phyloP scores from a whole-genome alignment of 352 stramenopile genomes.

The Aphanomyces cochlioides region DNA sequence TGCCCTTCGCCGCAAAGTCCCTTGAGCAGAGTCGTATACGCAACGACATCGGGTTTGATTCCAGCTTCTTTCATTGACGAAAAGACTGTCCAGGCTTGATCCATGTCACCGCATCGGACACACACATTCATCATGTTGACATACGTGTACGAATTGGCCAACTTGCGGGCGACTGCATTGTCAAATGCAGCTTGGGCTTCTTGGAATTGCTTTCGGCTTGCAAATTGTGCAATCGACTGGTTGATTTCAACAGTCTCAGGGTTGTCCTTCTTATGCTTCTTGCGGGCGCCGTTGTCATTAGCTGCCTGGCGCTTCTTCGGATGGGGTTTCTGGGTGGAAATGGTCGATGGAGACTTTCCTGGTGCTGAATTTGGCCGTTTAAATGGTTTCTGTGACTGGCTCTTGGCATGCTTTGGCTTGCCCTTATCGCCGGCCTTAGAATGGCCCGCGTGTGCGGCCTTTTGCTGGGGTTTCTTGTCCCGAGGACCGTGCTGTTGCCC shows the following conservation, averaged over 20 bases:
- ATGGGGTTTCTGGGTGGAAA: too few relatives aligned
- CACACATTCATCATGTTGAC: constrained; percentile 34
- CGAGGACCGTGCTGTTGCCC: too few relatives aligned
- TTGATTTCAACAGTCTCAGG: constrained; percentile 32
- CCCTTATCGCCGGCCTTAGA: too few relatives aligned
- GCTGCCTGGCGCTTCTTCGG: too few relatives aligned
- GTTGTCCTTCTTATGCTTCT: constrained; percentile 31
- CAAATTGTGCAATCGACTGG: constrained; percentile 29
- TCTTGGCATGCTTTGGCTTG: too few relatives aligned
- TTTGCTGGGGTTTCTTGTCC: too few relatives aligned
- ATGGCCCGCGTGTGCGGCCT: too few relatives aligned
- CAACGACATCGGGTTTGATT: constrained; percentile 27
- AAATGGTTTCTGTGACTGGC: too few relatives aligned
- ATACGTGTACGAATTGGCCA: constrained; percentile 35
- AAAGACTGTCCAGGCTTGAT: constrained; percentile 17
- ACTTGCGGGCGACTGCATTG: not conserved
- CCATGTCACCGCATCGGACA: constrained; percentile 29
- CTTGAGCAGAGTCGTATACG: constrained; percentile 33
- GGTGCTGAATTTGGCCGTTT: too few relatives aligned
- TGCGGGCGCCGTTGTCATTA: not conserved
- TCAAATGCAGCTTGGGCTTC: constrained; percentile 31
- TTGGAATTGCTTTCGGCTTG: constrained; percentile 27
- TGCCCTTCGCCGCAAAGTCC: constrained; percentile 30
- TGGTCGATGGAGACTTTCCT: too few relatives aligned
- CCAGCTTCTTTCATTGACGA: constrained; percentile 26